Percentiles rank a stretch among this genome's conserved stretches.
Evolutionary conservation across 164 flowering plant genomes (phyloP).

Genomic region (Dillenia turbinata): DNA sequence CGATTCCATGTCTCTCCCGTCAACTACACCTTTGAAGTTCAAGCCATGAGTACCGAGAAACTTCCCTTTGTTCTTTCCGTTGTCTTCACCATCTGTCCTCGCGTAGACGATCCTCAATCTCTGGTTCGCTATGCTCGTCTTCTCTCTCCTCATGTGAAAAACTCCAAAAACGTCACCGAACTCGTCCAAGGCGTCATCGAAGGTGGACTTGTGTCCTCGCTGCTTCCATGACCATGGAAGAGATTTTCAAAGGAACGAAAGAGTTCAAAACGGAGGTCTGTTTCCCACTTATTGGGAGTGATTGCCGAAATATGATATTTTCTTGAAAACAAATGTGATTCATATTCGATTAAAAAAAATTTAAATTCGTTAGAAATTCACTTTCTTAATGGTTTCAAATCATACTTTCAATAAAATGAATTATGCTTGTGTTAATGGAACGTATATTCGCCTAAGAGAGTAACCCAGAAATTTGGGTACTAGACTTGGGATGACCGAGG

Average conservation of each 20-base stretch:
- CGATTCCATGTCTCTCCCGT: background rate
- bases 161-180: background rate
- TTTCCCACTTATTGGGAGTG: background rate
- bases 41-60: constrained; percentile 13
- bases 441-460: too few relatives aligned
- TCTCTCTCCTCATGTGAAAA: background rate
- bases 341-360: too few relatives aligned
- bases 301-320: background rate
- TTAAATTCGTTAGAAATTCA: too few relatives aligned
- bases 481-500: too few relatives aligned
- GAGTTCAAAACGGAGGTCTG: constrained; percentile 6
- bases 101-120: constrained; percentile 1
- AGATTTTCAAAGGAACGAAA: constrained; percentile 11
- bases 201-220: constrained; percentile 13
- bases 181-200: constrained; percentile 6
- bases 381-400: too few relatives aligned
- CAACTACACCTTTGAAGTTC: constrained; percentile 10
- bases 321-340: background rate
- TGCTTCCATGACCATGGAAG: constrained; percentile 14
- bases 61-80: constrained; percentile 8
- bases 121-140: constrained; percentile 3
- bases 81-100: background rate
- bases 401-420: too few relatives aligned
- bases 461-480: too few relatives aligned
- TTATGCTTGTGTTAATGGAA: too few relatives aligned